Evolutionary conservation across 1,139 yeast species (phyloP), one percentile per base, ranked within the genome.

Genomic region (Williopsis jadinii): DNA sequence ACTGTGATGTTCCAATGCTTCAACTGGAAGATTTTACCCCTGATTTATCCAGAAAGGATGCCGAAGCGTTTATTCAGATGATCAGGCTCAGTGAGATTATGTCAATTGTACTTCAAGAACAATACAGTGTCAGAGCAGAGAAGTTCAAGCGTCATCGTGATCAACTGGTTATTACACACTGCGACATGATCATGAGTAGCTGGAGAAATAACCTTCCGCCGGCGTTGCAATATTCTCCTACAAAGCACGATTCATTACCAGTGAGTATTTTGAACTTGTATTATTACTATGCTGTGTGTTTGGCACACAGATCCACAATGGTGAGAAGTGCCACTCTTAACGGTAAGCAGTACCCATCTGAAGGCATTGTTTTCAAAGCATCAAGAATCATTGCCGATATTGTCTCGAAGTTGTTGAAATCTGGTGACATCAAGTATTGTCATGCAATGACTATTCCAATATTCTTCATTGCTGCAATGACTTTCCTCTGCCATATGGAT

Each of bases 301-400:
- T 83, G 52, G 75, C 84, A 36, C 95, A 85, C 59, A 67, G 90
- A 41, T 77, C 87, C 9, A 83, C 83, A 53, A 76, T 84, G 52
- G 49, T 56, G 14, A 54, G 54, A 36, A 42, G 55, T 9, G 49
- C 52, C 2, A 44, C 45, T 11, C 37, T 42, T 9, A 45, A 50
- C 40, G 59, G 55, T 34, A 54, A 42, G 47, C 52, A 48, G 31
- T 56, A 73, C 71, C 53, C 77, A 71, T 55, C 58, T 9, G 75
- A 92, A 84, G 88, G 92, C 11, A 84, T 85, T 47, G 83, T 90
- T 3, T 84, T 84, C 66, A 90, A 84, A 59, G 87, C 95, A 0
- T 87, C 94, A 2, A 77, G 86, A 55, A 82, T 83, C 83, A 80
- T 84, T 48, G 76, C 84, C 8, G 70, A 79, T 45, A 80, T 84